Percentiles rank a stretch among this genome's conserved stretches.
Evolutionary conservation across 768 basidiomycete species (phyloP).

Genomic region (Tricholoma furcatifolium): DNA sequence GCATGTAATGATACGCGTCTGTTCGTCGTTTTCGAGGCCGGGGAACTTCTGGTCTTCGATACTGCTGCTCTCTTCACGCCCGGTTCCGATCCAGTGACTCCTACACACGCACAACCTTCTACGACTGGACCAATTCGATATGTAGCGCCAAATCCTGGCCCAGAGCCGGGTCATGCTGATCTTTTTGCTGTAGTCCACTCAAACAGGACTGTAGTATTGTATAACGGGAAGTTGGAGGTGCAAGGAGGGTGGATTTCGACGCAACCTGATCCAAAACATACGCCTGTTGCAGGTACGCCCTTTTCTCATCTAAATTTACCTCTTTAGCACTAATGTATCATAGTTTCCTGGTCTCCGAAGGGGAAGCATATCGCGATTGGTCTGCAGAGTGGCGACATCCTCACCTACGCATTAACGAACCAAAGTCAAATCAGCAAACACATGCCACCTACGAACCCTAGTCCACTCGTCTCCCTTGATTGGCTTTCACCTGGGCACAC

Average conservation of each 20-base stretch:
- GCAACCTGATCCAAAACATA: conserved; percentile 37
- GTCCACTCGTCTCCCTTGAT: conserved; percentile 48
- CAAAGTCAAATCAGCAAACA: conserved; percentile 55
- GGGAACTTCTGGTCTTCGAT: conserved; percentile 61
- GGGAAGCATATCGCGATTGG: conserved; percentile 84
- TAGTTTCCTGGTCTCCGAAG: conserved; percentile 85
- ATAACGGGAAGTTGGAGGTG: conserved; percentile 54
- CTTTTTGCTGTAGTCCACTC: conserved; percentile 55
- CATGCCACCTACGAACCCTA: conserved; percentile 56
- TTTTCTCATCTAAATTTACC: background rate
- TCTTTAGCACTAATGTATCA: background rate
- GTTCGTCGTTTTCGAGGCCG: conserved; percentile 56
- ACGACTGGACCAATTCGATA: conserved; percentile 47
- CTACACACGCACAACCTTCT: conserved; percentile 48
- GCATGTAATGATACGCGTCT: conserved; percentile 60
- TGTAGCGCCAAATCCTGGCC: conserved; percentile 64
- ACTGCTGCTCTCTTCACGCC: conserved; percentile 48
- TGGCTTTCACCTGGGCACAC: conserved; percentile 72
- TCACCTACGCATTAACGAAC: conserved; percentile 61
- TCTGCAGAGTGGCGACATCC: conserved; percentile 64
- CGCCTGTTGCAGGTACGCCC: conserved; percentile 60
- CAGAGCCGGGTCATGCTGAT: conserved; percentile 47
- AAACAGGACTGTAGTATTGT: conserved; percentile 53
- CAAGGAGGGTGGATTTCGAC: conserved; percentile 55
- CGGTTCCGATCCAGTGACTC: conserved; percentile 40